Evolutionary conservation across 2,329 filamentous ascomycete species (phyloP).

Genomic region (Monosporascus sp.): DNA sequence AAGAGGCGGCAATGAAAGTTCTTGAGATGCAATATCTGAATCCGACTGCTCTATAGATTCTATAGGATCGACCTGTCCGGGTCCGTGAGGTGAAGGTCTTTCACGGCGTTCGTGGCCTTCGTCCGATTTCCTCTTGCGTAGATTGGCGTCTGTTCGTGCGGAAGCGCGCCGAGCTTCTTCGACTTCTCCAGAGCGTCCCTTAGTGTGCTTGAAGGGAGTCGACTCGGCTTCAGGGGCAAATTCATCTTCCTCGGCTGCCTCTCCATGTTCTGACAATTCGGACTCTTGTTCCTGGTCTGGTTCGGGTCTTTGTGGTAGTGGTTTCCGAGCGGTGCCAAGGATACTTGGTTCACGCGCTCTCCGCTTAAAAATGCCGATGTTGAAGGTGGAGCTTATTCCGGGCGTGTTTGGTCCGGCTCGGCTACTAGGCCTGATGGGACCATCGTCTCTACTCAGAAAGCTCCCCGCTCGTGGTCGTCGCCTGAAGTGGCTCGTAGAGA

Average conservation of each 20-base stretch:
- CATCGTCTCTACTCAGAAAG: constrained; percentile 26
- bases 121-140: constrained; percentile 53
- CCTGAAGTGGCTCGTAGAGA: constrained; percentile 25
- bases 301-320: constrained; percentile 22
- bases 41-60: constrained; percentile 17
- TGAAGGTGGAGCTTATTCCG: constrained; percentile 33
- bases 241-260: constrained; percentile 37
- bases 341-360: constrained; percentile 58
- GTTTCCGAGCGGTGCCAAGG: constrained; percentile 45
- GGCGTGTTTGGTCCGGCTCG: constrained; percentile 27
- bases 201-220: constrained; percentile 54
- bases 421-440: constrained; percentile 27
- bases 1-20: constrained; percentile 13
- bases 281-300: constrained; percentile 23
- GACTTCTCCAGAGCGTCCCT: constrained; percentile 26
- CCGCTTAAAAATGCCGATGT: constrained; percentile 52
- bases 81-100: constrained; percentile 27
- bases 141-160: constrained; percentile 29
- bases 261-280: constrained; percentile 35
- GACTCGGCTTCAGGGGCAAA: constrained; percentile 63
- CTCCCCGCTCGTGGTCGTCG: constrained; percentile 27
- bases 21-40: constrained; percentile 17
- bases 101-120: constrained; percentile 33
- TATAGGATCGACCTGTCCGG: constrained; percentile 17
- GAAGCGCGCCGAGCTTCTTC: constrained; percentile 13